Evolutionary conservation across 352 stramenopile species (phyloP).

Genomic region (Globisporangium perplexum): DNA sequence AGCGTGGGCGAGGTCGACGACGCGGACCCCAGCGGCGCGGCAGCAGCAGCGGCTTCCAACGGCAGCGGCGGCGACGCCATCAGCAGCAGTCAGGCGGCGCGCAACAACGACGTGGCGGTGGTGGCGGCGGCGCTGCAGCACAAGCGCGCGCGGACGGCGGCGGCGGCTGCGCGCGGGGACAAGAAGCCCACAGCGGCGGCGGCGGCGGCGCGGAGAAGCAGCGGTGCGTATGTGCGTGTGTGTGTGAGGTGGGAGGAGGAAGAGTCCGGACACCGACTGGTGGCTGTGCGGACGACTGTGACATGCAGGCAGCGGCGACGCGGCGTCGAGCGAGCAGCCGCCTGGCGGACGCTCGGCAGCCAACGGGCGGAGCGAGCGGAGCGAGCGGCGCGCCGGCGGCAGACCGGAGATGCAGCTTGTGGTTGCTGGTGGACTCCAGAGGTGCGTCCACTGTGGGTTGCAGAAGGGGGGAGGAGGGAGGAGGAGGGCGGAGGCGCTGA

Average conservation of each 20-base stretch:
- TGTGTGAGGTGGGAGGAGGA: too few relatives aligned
- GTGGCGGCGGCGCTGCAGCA: slow-evolving; percentile 1
- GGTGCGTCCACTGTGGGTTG: neutral
- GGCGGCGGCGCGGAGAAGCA: neutral
- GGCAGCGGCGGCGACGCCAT: neutral
- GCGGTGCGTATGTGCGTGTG: too few relatives aligned
- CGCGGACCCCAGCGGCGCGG: slow-evolving; percentile 4
- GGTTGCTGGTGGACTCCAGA: neutral
- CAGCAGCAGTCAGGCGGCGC: neutral
- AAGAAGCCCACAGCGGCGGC: neutral
- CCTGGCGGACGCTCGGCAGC: neutral
- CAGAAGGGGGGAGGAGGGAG: neutral
- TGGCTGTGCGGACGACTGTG: too few relatives aligned
- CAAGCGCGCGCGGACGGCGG: slow-evolving; percentile 10
- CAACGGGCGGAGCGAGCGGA: neutral
- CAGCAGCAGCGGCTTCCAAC: neutral
- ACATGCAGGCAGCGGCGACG: neutral
- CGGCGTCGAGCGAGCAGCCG: neutral
- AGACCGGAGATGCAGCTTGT: neutral
- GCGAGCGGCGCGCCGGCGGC: neutral
- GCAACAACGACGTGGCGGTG: neutral
- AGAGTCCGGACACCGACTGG: too few relatives aligned
- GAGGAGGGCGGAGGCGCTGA: neutral
- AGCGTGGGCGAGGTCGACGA: slow-evolving; percentile 66
- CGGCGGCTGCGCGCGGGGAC: neutral